Conservation (phyloP, 441 rosid genomes). For the Adansonia gregorii region DNA sequence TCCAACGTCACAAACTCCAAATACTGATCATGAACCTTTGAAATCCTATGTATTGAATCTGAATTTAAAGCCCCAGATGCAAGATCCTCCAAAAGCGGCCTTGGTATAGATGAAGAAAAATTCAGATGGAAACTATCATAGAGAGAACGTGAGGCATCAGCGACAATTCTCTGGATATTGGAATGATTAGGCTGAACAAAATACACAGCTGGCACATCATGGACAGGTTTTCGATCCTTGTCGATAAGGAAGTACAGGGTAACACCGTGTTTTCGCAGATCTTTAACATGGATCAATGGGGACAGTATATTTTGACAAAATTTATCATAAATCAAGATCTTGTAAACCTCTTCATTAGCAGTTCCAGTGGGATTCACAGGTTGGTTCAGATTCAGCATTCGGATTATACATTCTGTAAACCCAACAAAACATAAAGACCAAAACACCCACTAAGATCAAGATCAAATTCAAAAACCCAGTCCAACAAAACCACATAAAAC, state of each 20-base stretch:
- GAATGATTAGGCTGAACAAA: constrained; percentile 75
- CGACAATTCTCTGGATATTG: constrained; percentile 65
- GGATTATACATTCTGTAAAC: constrained; percentile 75
- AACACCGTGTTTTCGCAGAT: constrained; percentile 93
- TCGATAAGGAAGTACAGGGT: constrained; percentile 89
- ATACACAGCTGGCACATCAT: constrained; percentile 88
- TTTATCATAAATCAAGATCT: constrained; percentile 88
- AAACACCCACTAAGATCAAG: constrained; percentile 6
- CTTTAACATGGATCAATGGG: constrained; percentile 97
- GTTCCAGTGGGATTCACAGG: constrained; percentile 76
- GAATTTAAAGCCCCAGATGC: constrained; percentile 78
- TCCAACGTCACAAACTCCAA: constrained; percentile 92
- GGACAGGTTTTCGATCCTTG: constrained; percentile 79
- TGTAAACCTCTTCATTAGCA: constrained; percentile 86
- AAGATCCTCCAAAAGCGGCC: constrained; percentile 77
- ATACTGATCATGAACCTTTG: constrained; percentile 90
- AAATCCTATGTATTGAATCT: constrained; percentile 59
- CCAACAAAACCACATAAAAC: background rate
- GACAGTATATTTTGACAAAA: constrained; percentile 89
- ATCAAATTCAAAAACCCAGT: constrained; percentile 26
- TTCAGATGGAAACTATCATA: constrained; percentile 84
- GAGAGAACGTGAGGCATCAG: constrained; percentile 69
- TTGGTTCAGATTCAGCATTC: constrained; percentile 94
- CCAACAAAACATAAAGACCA: constrained; percentile 16
- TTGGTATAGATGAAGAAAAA: constrained; percentile 83